These are phyloP conservation scores for Durio zibethinus DNA, from an alignment of 345 rosid genomes.

Conservation along the genomic window DNA sequence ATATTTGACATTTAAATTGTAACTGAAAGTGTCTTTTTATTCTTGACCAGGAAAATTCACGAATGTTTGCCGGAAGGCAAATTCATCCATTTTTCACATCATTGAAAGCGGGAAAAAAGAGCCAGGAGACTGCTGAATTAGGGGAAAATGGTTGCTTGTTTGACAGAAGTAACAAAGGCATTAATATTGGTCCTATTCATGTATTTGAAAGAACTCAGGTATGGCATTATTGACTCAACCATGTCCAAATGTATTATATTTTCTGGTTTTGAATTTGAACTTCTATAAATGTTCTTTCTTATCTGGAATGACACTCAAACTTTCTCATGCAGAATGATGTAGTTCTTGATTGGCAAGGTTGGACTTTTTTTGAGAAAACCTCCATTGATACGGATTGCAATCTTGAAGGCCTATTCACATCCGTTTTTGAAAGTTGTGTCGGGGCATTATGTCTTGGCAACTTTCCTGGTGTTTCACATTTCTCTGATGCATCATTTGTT, in stretches of 20 bases:
- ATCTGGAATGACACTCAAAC: neutral
- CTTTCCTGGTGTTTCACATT: conserved; percentile 23
- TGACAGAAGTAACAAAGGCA: conserved; percentile 29
- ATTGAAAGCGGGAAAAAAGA: conserved; percentile 45
- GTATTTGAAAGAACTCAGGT: conserved; percentile 76
- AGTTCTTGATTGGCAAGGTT: conserved; percentile 70
- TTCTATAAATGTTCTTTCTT: neutral
- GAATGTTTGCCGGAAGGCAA: conserved; percentile 65
- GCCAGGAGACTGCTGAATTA: conserved; percentile 35
- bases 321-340: conserved; percentile 39
- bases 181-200: conserved; percentile 71
- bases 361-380: conserved; percentile 50
- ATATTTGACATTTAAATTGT: conserved; percentile 1
- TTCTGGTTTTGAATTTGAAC: conserved; percentile 1
- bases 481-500: conserved; percentile 20
- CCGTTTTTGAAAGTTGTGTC: conserved; percentile 27
- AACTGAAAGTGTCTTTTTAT: conserved; percentile 16
- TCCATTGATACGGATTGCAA: conserved; percentile 13
- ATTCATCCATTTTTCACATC: conserved; percentile 82
- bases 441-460: conserved; percentile 40
- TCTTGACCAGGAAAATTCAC: conserved; percentile 64
- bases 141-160: conserved; percentile 27
- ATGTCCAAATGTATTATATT: neutral
- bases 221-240: conserved; percentile 10
- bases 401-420: conserved; percentile 24